Evolutionary conservation across 805 yeast species (phyloP).

Genomic region (Candida tibetensis): DNA sequence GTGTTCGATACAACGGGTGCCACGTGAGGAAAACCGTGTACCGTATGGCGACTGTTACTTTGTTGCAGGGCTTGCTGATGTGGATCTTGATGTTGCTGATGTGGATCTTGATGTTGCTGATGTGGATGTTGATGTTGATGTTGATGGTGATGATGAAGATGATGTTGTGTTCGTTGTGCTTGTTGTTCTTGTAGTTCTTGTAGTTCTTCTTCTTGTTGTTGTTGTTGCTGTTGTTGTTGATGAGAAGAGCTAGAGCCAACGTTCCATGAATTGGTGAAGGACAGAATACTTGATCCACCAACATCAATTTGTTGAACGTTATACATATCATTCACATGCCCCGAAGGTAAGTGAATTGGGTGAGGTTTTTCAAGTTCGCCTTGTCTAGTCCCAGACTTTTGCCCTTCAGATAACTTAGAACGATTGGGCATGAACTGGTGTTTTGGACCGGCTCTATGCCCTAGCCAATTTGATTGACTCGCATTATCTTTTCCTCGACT

Average conservation of each 20-base stretch:
- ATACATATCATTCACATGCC: background rate
- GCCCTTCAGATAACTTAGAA: too few relatives aligned
- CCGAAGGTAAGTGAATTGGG: background rate
- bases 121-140: slow-evolving; percentile 2
- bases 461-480: too few relatives aligned
- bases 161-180: slow-evolving; percentile 5
- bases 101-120: slow-evolving; percentile 2
- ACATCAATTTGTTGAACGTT: background rate
- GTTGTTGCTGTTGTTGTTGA: slow-evolving; percentile 5
- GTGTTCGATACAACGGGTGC: too few relatives aligned
- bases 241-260: background rate
- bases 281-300: background rate
- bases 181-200: slow-evolving; percentile 5
- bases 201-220: slow-evolving; percentile 2
- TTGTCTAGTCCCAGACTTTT: too few relatives aligned
- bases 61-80: too few relatives aligned
- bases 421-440: too few relatives aligned
- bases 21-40: too few relatives aligned
- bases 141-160: slow-evolving; percentile 5
- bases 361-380: background rate
- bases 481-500: too few relatives aligned
- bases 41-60: too few relatives aligned
- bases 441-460: too few relatives aligned
- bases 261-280: background rate
- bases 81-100: background rate